These are phyloP conservation scores for Solanum piurae DNA, from an alignment of 257 asterid species.

Conservation along the genomic window DNA sequence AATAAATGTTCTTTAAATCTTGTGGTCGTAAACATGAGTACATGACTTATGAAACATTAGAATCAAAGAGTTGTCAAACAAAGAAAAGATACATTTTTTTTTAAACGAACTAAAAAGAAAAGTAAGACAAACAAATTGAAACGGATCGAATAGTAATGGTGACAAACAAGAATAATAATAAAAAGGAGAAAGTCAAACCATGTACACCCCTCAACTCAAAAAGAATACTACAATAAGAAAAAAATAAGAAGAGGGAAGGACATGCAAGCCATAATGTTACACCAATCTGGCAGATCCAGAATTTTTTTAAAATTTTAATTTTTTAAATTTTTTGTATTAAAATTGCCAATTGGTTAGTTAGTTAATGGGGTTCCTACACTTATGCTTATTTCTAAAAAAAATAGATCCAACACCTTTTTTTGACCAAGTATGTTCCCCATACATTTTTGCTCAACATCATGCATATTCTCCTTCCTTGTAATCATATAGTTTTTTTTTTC, in stretches of 20 bases:
- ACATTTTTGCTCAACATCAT: slow-evolving; percentile 12
- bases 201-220: neutral
- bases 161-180: neutral
- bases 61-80: too few species aligned
- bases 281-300: slow-evolving; percentile 3
- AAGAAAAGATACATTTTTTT: neutral
- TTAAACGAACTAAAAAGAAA: too few species aligned
- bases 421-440: slow-evolving; percentile 16
- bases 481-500: neutral
- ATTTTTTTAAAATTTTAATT: neutral
- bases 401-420: slow-evolving; percentile 4
- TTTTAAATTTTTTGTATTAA: neutral
- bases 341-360: slow-evolving; percentile 10
- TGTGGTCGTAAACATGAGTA: neutral
- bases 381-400: slow-evolving; percentile 10
- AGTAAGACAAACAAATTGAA: neutral
- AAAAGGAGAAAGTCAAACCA: neutral
- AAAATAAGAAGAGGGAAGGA: neutral
- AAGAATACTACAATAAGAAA: neutral
- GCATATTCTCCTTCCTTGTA: slow-evolving; percentile 1
- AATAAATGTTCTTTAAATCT: too few species aligned
- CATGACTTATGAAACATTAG: neutral
- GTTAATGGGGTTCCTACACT: slow-evolving; percentile 27
- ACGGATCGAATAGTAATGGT: neutral
- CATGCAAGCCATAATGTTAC: neutral